Percentiles rank a stretch among this genome's conserved stretches.
Conservation (phyloP, 2,329 filamentous ascomycete genomes). For the Aureobasidium mangrovei region DNA sequence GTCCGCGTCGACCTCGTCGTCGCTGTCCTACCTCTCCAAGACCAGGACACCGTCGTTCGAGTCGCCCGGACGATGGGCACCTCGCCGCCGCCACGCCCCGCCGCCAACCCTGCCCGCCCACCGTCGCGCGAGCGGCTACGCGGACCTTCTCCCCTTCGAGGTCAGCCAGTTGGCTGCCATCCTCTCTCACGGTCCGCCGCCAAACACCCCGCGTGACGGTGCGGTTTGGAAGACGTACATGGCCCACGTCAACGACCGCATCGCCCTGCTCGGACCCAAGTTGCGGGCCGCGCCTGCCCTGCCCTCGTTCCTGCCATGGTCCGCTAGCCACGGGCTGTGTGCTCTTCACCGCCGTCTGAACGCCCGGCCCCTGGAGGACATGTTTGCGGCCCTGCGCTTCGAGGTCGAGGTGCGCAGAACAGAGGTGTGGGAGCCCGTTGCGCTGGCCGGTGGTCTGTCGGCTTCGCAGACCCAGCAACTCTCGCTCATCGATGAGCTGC, state of each 20-base stretch:
- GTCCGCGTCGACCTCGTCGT: not conserved
- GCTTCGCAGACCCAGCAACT: conserved; percentile 6
- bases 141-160: conserved; percentile 6
- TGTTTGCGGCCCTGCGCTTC: conserved; percentile 17
- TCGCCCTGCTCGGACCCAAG: conserved; percentile 16
- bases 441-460: not conserved
- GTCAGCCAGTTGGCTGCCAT: conserved; percentile 3
- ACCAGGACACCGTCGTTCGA: not conserved
- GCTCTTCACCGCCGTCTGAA: conserved; percentile 19
- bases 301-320: not conserved
- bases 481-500: conserved; percentile 11
- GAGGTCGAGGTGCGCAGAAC: conserved; percentile 15
- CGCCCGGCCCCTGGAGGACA: conserved; percentile 17
- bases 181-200: not conserved
- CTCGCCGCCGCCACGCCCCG: conserved; percentile 2
- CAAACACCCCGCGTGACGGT: not conserved
- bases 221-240: conserved; percentile 1
- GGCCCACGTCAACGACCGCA: not conserved
- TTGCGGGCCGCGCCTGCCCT: conserved; percentile 18
- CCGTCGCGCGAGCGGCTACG: not conserved
- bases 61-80: not conserved
- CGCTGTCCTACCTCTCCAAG: conserved; percentile 1
- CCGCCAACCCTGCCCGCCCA: not conserved
- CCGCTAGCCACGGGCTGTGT: conserved; percentile 12
- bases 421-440: conserved; percentile 13